Evolutionary conservation across 1,284 basidiomycete species (phyloP).

Genomic region (Schizopora paradoxa): DNA sequence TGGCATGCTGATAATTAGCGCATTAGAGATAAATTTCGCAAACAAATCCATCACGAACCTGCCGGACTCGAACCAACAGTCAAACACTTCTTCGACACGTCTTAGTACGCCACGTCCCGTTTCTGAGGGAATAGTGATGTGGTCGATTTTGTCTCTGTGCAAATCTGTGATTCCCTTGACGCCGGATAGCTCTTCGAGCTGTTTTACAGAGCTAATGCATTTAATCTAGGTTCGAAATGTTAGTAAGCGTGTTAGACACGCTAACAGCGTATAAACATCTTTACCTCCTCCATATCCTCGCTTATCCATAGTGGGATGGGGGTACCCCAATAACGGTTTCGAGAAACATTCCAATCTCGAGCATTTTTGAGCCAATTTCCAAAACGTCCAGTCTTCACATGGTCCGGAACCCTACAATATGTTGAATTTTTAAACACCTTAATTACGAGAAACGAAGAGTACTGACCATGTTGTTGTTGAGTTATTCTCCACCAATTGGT

Average conservation of each 20-base stretch:
- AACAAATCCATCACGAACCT: conserved; percentile 46
- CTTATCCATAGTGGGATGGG: conserved; percentile 96
- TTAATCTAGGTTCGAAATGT: conserved; percentile 55
- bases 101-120: conserved; percentile 84
- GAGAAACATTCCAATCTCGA: conserved; percentile 98
- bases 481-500: conserved; percentile 89
- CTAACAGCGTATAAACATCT: conserved; percentile 14
- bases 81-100: conserved; percentile 96
- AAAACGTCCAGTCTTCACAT: conserved; percentile 89
- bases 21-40: background rate
- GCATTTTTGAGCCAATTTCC: conserved; percentile 98
- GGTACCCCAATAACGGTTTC: conserved; percentile 99
- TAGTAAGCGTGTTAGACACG: background rate
- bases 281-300: conserved; percentile 87
- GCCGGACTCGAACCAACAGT: conserved; percentile 99
- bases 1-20: conserved; percentile 72
- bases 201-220: conserved; percentile 82
- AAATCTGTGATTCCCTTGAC: conserved; percentile 85
- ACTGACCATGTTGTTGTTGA: conserved; percentile 82
- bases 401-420: conserved; percentile 75
- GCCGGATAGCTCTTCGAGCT: conserved; percentile 88
- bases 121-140: conserved; percentile 93
- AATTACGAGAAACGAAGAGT: conserved; percentile 5
- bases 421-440: background rate
- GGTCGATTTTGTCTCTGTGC: conserved; percentile 92